Evolutionary conservation across 2,329 filamentous ascomycete genomes (phyloP), one percentile per base, ranked within the genome.

Genomic region (Stemphylium beticola): DNA sequence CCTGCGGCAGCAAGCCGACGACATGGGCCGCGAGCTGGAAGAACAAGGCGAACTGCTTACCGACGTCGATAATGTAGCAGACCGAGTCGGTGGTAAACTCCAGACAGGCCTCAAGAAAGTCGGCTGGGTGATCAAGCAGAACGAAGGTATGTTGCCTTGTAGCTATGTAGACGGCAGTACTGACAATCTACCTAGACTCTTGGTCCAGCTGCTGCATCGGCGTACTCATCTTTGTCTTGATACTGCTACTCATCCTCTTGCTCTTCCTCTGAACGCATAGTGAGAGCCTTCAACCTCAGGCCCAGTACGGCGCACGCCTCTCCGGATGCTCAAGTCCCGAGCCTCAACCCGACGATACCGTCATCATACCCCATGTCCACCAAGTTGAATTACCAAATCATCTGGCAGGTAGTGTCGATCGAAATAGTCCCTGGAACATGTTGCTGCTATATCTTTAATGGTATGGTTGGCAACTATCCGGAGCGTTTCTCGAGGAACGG

Each of bases 21-120:
- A 92, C 66, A 99, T 99, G 93, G 93, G 95, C 1, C 83, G 93
- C 53, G 95, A 99, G 79, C 81, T 99, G 40, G 96, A 97, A 77
- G 95, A 99, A 79, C 95, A 99, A 81, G 84, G 84, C 18, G 91
- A 92, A 75, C 89, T 98, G 84, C 82, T 99, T 53, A 88, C 95
- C 60, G 87, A 90, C 47, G 89, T 96, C 36, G 93, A 98, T 76
- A 84, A 82, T 26, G 81, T 96, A 52, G 92, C 91, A 4, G 93
- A 98, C 74, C 84, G 93, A 31, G 92, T 99, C 1, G 90, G 91
- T 12, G 90, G 91, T 1, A 88, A 95, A 72, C 77, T 99, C 68
- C 87, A 92, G 78, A 92, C 83, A 51, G 95, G 95, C 17, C 86
- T 98, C 80, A 89, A 91, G 77, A 93, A 90, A 79, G 86, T 99